phyloP scores from a whole-genome alignment of 208 protist species.

The Acanthamoeba quina region DNA sequence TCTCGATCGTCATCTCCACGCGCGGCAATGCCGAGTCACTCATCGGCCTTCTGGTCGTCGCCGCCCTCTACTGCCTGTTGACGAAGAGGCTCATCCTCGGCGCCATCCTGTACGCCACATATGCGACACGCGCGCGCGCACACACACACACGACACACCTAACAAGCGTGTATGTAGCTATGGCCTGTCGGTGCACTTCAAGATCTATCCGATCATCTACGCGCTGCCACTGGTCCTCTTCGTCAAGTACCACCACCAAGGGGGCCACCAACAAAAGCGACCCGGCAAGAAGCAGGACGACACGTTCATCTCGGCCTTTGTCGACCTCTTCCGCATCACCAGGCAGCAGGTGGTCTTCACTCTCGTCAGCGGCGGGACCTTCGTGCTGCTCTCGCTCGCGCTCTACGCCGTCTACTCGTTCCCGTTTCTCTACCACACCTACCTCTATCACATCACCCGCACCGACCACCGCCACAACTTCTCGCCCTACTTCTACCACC shows the following conservation, averaged over 20 bases:
- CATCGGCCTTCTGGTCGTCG: conserved; percentile 85
- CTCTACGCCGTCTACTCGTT: conserved; percentile 84
- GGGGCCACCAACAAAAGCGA: conserved; percentile 1
- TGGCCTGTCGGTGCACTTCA: conserved; percentile 87
- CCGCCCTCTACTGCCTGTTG: conserved; percentile 82
- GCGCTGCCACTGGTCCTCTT: conserved; percentile 86
- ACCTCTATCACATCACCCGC: conserved; percentile 89
- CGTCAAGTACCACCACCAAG: conserved; percentile 64
- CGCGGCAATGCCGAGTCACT: conserved; percentile 89
- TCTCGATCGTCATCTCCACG: conserved; percentile 90
- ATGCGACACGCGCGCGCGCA: not conserved
- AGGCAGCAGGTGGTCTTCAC: not conserved
- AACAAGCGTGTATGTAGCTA: conserved; percentile 71
- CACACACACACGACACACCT: not conserved
- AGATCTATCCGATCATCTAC: conserved; percentile 91
- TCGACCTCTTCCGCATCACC: not conserved
- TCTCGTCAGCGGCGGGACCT: conserved; percentile 29
- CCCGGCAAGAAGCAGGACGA: not conserved
- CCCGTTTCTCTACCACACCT: conserved; percentile 88
- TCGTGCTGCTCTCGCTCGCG: conserved; percentile 26
- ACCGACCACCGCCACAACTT: conserved; percentile 91
- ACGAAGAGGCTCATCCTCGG: conserved; percentile 79
- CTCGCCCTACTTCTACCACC: conserved; percentile 89
- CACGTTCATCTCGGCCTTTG: not conserved
- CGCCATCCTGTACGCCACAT: conserved; percentile 75